Conservation (phyloP, 2,329 filamentous ascomycete genomes). For the Xylariales sp. region DNA sequence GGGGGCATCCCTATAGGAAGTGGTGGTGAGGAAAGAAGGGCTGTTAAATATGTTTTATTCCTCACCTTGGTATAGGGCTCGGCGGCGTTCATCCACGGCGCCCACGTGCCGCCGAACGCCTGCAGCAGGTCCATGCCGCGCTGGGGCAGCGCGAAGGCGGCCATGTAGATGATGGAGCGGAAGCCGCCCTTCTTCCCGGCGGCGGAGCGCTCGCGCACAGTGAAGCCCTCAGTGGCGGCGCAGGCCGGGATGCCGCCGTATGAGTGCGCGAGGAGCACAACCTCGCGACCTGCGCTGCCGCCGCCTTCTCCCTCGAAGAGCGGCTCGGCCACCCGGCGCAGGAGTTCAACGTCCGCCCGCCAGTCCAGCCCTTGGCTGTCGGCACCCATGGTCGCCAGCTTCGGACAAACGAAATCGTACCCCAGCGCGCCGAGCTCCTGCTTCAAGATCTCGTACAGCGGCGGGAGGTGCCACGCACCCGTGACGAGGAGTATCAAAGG, state of each 20-base stretch:
- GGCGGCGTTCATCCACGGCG: not conserved
- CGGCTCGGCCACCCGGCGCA: conserved; percentile 10
- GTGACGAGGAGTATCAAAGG: conserved; percentile 4
- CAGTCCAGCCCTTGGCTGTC: conserved; percentile 2
- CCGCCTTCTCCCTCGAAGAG: no score
- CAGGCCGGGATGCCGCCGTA: no score
- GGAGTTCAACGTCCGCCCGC: conserved; percentile 7
- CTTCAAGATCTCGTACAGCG: not conserved
- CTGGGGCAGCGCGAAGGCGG: not conserved
- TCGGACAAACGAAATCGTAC: conserved; percentile 3
- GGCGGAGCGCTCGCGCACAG: not conserved
- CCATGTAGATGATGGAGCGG: not conserved
- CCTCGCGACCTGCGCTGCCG: conserved; percentile 8
- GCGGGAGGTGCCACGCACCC: conserved; percentile 2
- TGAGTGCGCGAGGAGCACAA: conserved; percentile 14
- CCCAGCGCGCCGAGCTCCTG: not conserved
- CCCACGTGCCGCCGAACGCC: conserved; percentile 1
- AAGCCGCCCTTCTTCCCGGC: conserved; percentile 3
- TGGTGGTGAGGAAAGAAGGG: not conserved
- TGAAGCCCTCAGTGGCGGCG: conserved; percentile 1
- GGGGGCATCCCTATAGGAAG: no score
- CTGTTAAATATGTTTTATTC: not conserved
- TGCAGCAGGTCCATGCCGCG: conserved; percentile 1
- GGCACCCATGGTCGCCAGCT: conserved; percentile 2
- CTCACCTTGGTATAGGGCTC: conserved; percentile 3